These are phyloP conservation scores for Canavalia ensiformis DNA, from an alignment of 306 rosid species.

Conservation along the genomic window DNA sequence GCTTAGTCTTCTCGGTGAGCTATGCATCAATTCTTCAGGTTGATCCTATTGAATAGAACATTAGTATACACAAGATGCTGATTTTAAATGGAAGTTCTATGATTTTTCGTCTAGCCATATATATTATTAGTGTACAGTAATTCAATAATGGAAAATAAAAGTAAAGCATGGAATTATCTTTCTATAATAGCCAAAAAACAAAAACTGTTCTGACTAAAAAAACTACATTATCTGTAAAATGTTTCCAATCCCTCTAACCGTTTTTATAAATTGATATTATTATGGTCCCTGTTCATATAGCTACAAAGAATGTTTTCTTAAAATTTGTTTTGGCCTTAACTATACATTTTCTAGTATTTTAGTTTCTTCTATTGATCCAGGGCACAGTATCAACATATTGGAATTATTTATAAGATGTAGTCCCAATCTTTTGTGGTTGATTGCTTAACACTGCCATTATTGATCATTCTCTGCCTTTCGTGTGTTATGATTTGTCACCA, in stretches of 20 bases:
- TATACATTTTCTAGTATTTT: conserved; percentile 1
- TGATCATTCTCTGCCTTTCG: not conserved
- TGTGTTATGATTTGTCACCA: not conserved
- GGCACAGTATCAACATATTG: not conserved
- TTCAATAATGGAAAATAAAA: not conserved
- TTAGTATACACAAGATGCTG: not conserved
- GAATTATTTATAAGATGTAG: not conserved
- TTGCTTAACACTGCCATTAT: not conserved
- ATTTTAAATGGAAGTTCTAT: not conserved
- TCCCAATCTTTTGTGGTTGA: not conserved
- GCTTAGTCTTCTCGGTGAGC: conserved; percentile 3
- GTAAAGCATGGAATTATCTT: conserved; percentile 13
- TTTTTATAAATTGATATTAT: not conserved
- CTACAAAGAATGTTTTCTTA: not conserved
- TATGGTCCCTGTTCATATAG: conserved; percentile 6
- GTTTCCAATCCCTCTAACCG: not conserved
- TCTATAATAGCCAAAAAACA: not conserved
- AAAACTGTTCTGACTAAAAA: not conserved
- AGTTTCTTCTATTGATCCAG: conserved; percentile 12
- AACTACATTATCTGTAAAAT: not conserved
- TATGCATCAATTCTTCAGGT: not conserved
- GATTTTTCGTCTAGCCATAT: not conserved
- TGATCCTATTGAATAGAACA: not conserved
- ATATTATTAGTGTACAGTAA: not conserved
- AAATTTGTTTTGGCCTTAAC: not conserved